Conservation (phyloP, 495 filamentous ascomycete species). For the Amniculicola lignicola region DNA sequence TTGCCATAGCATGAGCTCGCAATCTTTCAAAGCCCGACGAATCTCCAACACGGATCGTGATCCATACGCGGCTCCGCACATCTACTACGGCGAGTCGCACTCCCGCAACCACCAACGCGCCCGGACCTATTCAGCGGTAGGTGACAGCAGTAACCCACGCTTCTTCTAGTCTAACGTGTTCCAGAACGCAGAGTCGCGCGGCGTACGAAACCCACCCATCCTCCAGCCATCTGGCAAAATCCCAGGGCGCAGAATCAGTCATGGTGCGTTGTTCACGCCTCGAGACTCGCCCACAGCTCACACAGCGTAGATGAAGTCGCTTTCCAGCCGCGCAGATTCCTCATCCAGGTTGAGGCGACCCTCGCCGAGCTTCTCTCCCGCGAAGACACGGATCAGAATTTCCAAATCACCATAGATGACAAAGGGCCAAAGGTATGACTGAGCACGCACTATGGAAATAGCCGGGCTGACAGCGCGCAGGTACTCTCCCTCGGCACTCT, state of each 20-base stretch:
- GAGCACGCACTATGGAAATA: too few relatives aligned
- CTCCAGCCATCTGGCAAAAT: conserved; percentile 2
- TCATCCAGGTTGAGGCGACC: conserved; percentile 74
- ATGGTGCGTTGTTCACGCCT: conserved; percentile 19
- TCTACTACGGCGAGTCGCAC: conserved; percentile 49
- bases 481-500: conserved; percentile 78
- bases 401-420: conserved; percentile 97
- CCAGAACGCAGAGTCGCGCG: conserved; percentile 28
- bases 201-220: conserved; percentile 12
- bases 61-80: conserved; percentile 45
- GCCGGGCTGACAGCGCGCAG: conserved; percentile 55
- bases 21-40: conserved; percentile 30
- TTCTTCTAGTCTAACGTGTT: neutral
- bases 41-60: conserved; percentile 38
- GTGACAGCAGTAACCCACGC: conserved; percentile 4
- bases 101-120: conserved; percentile 39
- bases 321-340: conserved; percentile 60
- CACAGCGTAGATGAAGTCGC: conserved; percentile 50
- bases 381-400: conserved; percentile 88
- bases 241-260: conserved; percentile 28
- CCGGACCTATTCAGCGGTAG: conserved; percentile 49
- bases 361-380: conserved; percentile 66
- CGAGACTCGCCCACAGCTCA: neutral
- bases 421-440: too few relatives aligned
- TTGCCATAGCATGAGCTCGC: conserved; percentile 35